Conservation (phyloP, 2,329 filamentous ascomycete species). For the Ophiostoma australiae region DNA sequence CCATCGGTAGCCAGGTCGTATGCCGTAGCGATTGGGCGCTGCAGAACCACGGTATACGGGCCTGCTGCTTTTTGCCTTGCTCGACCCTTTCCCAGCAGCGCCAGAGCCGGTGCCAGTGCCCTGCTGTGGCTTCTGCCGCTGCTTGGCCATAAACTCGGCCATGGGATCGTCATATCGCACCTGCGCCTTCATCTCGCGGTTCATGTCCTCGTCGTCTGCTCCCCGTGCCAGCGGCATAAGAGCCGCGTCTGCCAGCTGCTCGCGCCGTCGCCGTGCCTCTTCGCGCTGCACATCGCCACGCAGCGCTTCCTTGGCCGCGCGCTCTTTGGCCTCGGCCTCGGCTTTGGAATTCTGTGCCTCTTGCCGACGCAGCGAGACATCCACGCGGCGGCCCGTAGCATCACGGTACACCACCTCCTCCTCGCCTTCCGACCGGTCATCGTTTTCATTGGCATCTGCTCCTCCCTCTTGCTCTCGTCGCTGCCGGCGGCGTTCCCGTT, state of each 20-base stretch:
- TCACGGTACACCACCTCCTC: conserved; percentile 91
- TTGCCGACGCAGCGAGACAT: conserved; percentile 83
- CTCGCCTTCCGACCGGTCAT: conserved; percentile 40
- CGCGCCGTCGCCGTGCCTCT: conserved; percentile 58
- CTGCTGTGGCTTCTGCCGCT: conserved; percentile 28
- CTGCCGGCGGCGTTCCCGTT: conserved; percentile 34
- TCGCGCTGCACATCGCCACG: conserved; percentile 81
- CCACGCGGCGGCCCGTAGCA: conserved; percentile 88
- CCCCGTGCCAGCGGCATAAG: conserved; percentile 73
- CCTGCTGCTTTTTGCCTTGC: conserved; percentile 36
- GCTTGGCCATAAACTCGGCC: conserved; percentile 63
- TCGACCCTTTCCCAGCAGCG: neutral
- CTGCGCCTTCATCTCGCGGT: conserved; percentile 70
- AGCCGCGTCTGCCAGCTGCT: conserved; percentile 72
- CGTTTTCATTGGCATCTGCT: conserved; percentile 41
- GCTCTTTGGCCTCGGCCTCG: conserved; percentile 26
- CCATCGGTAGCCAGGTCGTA: conserved; percentile 88
- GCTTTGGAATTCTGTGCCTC: conserved; percentile 62
- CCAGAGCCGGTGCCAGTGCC: neutral
- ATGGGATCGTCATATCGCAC: conserved; percentile 94
- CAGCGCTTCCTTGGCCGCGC: conserved; percentile 62
- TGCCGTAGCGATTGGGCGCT: conserved; percentile 88
- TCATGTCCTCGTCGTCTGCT: conserved; percentile 82
- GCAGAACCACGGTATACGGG: conserved; percentile 74
- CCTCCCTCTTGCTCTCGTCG: conserved; percentile 30